These are phyloP conservation scores for Stachybotrys chlorohalonatus DNA, from an alignment of 2,329 filamentous ascomycete genomes.

Conservation along the genomic window DNA sequence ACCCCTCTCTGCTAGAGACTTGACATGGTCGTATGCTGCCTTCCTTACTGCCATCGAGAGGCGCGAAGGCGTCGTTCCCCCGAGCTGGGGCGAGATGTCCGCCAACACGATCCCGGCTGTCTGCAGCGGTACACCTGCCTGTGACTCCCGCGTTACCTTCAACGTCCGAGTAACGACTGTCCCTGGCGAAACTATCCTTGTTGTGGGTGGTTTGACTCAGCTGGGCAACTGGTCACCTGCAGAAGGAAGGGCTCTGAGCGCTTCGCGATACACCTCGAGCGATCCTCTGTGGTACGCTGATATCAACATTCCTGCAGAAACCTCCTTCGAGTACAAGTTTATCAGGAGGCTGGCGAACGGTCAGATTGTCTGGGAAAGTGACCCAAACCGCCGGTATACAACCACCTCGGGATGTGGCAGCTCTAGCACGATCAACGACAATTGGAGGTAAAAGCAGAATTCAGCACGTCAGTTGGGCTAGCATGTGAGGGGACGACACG, in stretches of 20 bases:
- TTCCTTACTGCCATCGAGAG: slow-evolving; percentile 51
- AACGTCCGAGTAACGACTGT: slow-evolving; percentile 7
- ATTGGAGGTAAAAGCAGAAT: not conserved
- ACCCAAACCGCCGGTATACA: slow-evolving; percentile 30
- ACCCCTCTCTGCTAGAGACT: slow-evolving; percentile 52
- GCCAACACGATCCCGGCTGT: slow-evolving; percentile 9
- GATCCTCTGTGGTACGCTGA: slow-evolving; percentile 47
- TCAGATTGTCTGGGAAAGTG: slow-evolving; percentile 47
- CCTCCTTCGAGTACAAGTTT: slow-evolving; percentile 51
- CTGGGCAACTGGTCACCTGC: slow-evolving; percentile 23
- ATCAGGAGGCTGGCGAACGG: slow-evolving; percentile 44
- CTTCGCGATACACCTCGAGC: slow-evolving; percentile 41
- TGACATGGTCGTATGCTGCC: slow-evolving; percentile 66
- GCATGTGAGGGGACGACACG: no score
- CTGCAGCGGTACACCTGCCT: slow-evolving; percentile 12
- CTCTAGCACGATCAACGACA: not conserved
- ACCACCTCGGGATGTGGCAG: slow-evolving; percentile 3
- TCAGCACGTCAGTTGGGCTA: no score
- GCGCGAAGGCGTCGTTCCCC: slow-evolving; percentile 41
- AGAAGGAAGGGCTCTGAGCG: slow-evolving; percentile 38
- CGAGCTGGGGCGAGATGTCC: slow-evolving; percentile 36
- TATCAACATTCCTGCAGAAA: slow-evolving; percentile 41
- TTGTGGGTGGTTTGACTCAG: slow-evolving; percentile 26
- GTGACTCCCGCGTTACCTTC: slow-evolving; percentile 14
- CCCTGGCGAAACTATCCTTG: slow-evolving; percentile 8